Percentiles rank a stretch among this genome's conserved stretches.
phyloP scores from a whole-genome alignment of 2,329 filamentous ascomycete genomes.

The Xylaria sp. region DNA sequence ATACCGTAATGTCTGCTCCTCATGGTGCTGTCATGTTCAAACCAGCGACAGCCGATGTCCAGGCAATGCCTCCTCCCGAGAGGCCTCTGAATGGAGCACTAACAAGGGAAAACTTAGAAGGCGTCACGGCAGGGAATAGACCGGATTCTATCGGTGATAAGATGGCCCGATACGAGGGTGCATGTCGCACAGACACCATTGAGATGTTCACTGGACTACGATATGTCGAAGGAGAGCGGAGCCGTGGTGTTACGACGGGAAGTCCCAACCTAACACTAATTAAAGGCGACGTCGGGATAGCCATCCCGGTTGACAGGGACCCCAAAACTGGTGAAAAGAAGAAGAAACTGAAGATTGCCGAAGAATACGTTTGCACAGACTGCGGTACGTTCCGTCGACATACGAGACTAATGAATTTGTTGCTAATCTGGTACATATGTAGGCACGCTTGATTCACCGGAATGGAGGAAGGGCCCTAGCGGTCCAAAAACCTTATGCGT shows the following conservation, averaged over 20 bases:
- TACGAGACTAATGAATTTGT: neutral
- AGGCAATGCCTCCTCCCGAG: slow-evolving; percentile 72
- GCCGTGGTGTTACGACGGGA: slow-evolving; percentile 87
- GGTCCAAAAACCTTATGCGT: slow-evolving; percentile 90
- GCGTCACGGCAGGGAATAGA: slow-evolving; percentile 70
- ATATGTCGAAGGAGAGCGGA: slow-evolving; percentile 89
- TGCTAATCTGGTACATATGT: slow-evolving; percentile 27
- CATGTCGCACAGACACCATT: slow-evolving; percentile 84
- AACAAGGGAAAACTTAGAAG: slow-evolving; percentile 83
- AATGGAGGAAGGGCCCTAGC: slow-evolving; percentile 94
- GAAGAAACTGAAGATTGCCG: slow-evolving; percentile 82
- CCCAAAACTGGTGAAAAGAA: slow-evolving; percentile 79
- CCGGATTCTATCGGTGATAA: slow-evolving; percentile 85
- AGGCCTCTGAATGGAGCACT: slow-evolving; percentile 75
- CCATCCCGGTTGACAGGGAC: slow-evolving; percentile 83
- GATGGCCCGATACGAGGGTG: slow-evolving; percentile 82
- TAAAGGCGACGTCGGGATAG: slow-evolving; percentile 86
- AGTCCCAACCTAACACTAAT: slow-evolving; percentile 83
- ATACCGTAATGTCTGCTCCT: slow-evolving; percentile 52
- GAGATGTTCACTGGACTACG: slow-evolving; percentile 91
- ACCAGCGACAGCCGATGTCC: slow-evolving; percentile 54
- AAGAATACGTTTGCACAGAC: slow-evolving; percentile 96
- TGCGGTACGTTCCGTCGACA: slow-evolving; percentile 71
- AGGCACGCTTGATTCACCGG: slow-evolving; percentile 88
- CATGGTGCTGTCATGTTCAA: slow-evolving; percentile 47